phyloP scores from a whole-genome alignment of 2,329 filamentous ascomycete genomes.

The Dothideomycetidae sp. region DNA sequence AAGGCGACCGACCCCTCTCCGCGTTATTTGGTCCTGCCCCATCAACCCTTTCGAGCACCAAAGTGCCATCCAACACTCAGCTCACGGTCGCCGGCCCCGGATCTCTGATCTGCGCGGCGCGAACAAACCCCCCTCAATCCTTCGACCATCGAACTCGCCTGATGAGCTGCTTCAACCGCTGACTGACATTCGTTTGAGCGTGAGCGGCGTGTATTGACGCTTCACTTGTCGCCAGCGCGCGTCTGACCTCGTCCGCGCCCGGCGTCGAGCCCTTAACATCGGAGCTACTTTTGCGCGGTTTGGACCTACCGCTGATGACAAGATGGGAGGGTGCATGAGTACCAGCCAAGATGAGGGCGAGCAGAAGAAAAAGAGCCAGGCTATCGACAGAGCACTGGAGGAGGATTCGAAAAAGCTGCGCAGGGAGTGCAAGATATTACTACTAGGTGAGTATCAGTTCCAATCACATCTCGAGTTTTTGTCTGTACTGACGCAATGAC shows the following conservation, averaged over 20 bases:
- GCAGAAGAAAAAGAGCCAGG: constrained; percentile 90
- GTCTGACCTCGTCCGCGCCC: neutral
- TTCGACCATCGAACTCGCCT: neutral
- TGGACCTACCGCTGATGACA: constrained; percentile 11
- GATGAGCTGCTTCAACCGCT: neutral
- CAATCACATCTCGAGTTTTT: neutral
- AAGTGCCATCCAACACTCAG: neutral
- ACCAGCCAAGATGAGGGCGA: constrained; percentile 74
- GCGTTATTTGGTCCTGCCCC: neutral
- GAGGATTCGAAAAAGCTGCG: constrained; percentile 87
- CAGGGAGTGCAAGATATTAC: constrained; percentile 95
- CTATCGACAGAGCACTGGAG: constrained; percentile 84
- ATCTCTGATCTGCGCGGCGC: neutral
- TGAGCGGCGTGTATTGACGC: neutral
- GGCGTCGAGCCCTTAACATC: no score
- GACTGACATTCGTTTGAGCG: neutral
- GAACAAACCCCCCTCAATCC: neutral
- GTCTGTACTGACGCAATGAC: constrained; percentile 10
- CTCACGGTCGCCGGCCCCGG: neutral
- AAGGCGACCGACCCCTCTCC: neutral
- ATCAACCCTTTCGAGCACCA: neutral
- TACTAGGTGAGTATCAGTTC: constrained; percentile 55
- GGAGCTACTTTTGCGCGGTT: no score
- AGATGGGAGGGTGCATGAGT: constrained; percentile 92
- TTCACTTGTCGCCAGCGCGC: neutral